These are phyloP conservation scores for Quercus suber DNA, from an alignment of 306 rosid species.

Conservation along the genomic window DNA sequence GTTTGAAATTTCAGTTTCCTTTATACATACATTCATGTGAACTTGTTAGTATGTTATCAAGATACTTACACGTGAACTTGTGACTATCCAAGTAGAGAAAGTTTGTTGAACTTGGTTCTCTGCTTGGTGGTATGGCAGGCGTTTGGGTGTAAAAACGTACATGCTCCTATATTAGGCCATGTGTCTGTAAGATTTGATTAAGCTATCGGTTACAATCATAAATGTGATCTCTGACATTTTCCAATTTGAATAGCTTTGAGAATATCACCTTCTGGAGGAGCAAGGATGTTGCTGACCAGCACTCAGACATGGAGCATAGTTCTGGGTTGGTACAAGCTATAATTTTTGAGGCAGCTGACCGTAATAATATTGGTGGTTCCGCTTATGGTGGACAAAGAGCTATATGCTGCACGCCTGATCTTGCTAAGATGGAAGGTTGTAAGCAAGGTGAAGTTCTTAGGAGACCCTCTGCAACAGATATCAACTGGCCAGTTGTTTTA, in stretches of 20 bases:
- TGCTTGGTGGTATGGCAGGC: not conserved
- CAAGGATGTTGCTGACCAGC: constrained; percentile 47
- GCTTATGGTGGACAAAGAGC: constrained; percentile 97
- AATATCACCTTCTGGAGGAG: constrained; percentile 78
- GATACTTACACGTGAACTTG: no score
- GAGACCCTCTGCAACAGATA: constrained; percentile 73
- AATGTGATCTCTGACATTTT: constrained; percentile 21
- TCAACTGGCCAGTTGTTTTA: constrained; percentile 71
- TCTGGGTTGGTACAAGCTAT: constrained; percentile 60
- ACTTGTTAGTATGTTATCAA: not conserved
- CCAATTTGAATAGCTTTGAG: constrained; percentile 52
- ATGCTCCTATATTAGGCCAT: not conserved
- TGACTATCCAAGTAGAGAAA: not conserved
- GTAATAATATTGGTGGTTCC: constrained; percentile 89
- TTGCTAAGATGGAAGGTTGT: constrained; percentile 87
- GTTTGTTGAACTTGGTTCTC: not conserved
- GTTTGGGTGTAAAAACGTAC: not conserved
- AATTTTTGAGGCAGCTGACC: constrained; percentile 92
- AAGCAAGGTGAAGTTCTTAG: constrained; percentile 88
- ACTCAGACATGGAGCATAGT: constrained; percentile 41
- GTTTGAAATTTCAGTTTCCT: not conserved
- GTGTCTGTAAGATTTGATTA: not conserved
- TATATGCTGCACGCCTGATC: constrained; percentile 90
- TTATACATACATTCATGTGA: not conserved
- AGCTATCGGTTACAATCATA: not conserved